A percentile compares a stretch with the other conserved stretches of the same genome.
Conservation (phyloP, 169 alveolate species). For the Plasmodium falciparum region DNA sequence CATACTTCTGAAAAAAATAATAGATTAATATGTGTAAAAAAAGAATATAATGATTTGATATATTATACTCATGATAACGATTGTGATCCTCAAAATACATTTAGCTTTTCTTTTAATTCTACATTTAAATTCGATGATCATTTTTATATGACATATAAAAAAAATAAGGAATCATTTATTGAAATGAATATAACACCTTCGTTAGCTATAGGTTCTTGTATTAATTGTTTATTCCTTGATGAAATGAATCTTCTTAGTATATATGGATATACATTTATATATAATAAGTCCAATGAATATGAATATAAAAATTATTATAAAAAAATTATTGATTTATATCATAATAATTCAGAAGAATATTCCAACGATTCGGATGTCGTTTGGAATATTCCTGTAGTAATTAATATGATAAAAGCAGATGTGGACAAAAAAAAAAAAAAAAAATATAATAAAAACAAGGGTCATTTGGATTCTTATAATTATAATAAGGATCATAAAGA, state of each 20-base stretch:
- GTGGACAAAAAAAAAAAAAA: neutral
- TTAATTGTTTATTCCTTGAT: slow-evolving; percentile 62
- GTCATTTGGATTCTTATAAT: too few species aligned
- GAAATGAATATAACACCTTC: slow-evolving; percentile 47
- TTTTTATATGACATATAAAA: slow-evolving; percentile 29
- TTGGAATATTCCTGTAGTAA: too few species aligned
- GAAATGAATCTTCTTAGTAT: slow-evolving; percentile 72
- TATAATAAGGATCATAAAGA: neutral
- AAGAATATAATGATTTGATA: slow-evolving; percentile 68
- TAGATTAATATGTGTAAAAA: slow-evolving; percentile 46
- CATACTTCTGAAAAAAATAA: slow-evolving; percentile 50
- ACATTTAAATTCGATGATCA: slow-evolving; percentile 57
- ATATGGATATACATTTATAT: slow-evolving; percentile 73
- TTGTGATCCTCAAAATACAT: slow-evolving; percentile 71
- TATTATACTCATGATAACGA: slow-evolving; percentile 50
- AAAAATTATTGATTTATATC: slow-evolving; percentile 31
- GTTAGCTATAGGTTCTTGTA: slow-evolving; percentile 69
- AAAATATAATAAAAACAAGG: neutral
- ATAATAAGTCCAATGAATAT: slow-evolving; percentile 46
- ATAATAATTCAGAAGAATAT: neutral
- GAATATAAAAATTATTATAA: slow-evolving; percentile 29
- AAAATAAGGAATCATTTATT: slow-evolving; percentile 55
- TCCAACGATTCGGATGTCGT: neutral
- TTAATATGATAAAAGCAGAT: neutral
- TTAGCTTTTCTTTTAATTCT: slow-evolving; percentile 74